Conservation (phyloP, 148 eudicot species). For the Vaccinium vitisidaea region DNA sequence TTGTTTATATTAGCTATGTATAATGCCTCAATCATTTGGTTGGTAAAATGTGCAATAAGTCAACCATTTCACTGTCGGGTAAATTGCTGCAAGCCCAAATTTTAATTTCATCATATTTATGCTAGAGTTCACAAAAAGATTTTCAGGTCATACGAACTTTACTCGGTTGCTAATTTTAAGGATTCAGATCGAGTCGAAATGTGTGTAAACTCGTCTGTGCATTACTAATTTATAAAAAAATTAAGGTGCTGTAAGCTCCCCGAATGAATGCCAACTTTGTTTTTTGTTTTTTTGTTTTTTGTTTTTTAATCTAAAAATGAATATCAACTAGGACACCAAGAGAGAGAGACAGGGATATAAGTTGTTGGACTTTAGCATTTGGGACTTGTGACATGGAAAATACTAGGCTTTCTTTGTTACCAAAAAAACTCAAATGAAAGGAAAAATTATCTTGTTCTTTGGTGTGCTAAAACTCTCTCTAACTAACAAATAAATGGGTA, state of each 20-base stretch:
- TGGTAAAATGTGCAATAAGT: neutral
- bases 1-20: neutral
- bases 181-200: neutral
- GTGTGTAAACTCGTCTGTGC: neutral
- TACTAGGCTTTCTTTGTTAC: neutral
- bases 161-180: neutral
- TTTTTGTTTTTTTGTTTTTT: neutral
- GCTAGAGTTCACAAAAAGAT: neutral
- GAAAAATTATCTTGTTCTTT: too few species aligned
- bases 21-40: neutral
- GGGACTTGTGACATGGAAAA: constrained; percentile 13
- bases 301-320: neutral
- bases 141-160: neutral
- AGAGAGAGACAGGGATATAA: neutral
- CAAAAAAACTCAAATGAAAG: neutral
- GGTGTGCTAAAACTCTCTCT: too few species aligned
- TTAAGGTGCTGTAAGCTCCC: neutral
- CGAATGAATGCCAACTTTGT: neutral
- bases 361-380: constrained; percentile 21
- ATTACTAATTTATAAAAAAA: neutral
- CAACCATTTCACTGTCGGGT: neutral
- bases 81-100: neutral
- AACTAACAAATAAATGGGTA: neutral
- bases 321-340: neutral
- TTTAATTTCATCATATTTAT: neutral